Percentiles rank a stretch among this genome's conserved stretches.
Evolutionary conservation across 164 flowering plant species (phyloP).

Genomic region (Hamamelis virginiana): DNA sequence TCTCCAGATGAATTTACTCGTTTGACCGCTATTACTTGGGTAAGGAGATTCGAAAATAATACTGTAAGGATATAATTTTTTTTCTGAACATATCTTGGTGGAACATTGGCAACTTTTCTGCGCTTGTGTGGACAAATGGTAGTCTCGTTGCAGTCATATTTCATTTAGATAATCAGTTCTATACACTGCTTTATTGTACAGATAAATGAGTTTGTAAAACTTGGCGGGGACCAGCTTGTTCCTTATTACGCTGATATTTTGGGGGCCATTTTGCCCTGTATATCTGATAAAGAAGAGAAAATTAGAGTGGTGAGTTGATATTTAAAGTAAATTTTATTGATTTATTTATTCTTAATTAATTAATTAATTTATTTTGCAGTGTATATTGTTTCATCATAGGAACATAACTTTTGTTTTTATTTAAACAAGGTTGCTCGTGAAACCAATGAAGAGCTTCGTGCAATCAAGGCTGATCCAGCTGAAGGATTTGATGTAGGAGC

Average conservation of each 20-base stretch:
- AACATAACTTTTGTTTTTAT: not conserved
- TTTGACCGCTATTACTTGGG: slow-evolving; percentile 94
- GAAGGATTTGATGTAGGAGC: slow-evolving; percentile 92
- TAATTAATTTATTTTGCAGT: too few species aligned
- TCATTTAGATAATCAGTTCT: not conserved
- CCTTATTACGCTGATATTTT: slow-evolving; percentile 89
- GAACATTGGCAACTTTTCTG: slow-evolving; percentile 1
- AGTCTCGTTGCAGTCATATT: not conserved
- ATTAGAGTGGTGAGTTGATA: slow-evolving; percentile 75
- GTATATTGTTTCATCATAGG: not conserved
- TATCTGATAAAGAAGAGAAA: slow-evolving; percentile 95
- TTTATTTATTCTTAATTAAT: too few species aligned
- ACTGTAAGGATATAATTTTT: not conserved
- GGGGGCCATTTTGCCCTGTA: slow-evolving; percentile 94
- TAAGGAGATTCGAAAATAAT: slow-evolving; percentile 29
- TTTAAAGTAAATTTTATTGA: not conserved
- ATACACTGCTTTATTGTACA: slow-evolving; percentile 26
- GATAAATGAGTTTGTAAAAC: slow-evolving; percentile 98
- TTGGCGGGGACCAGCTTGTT: slow-evolving; percentile 97
- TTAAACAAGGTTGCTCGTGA: slow-evolving; percentile 85
- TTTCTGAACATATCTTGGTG: not conserved
- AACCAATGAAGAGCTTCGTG: slow-evolving; percentile 92
- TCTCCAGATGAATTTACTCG: slow-evolving; percentile 92
- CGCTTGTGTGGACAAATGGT: not conserved
- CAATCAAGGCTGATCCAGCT: slow-evolving; percentile 70